phyloP scores from a whole-genome alignment of 2,329 filamentous ascomycete species.

The Trichoderma sp. region DNA sequence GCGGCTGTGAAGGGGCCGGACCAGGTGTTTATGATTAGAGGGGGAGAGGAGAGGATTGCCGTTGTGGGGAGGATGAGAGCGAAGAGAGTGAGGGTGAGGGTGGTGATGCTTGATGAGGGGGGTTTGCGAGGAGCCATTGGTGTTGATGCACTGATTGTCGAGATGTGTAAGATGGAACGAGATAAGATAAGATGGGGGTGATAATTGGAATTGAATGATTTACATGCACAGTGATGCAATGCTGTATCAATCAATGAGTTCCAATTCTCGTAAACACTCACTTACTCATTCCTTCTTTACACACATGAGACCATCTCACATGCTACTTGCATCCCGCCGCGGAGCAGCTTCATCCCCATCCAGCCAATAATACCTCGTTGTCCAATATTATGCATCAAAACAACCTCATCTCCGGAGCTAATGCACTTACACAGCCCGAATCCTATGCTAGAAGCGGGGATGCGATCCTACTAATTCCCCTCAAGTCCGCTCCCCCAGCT shows the following conservation, averaged over 20 bases:
- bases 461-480: background rate
- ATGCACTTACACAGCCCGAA: background rate
- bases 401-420: constrained; percentile 10
- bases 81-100: background rate
- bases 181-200: background rate
- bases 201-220: background rate
- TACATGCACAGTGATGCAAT: background rate
- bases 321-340: background rate
- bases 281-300: background rate
- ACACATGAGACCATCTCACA: background rate
- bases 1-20: constrained; percentile 50
- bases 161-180: background rate
- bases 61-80: background rate
- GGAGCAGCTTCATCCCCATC: background rate
- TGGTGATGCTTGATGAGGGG: background rate
- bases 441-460: constrained; percentile 9
- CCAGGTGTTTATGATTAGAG: constrained; percentile 56
- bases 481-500: constrained; percentile 1
- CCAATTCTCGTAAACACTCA: background rate
- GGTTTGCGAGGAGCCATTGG: background rate
- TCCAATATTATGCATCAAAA: constrained; percentile 3
- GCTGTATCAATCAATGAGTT: background rate
- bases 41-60: constrained; percentile 30
- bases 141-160: background rate
- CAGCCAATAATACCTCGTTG: background rate